Evolutionary conservation across 805 yeast species (phyloP), one percentile per base, ranked within the genome.

Genomic region (Saccharomycopsis capsularis): DNA sequence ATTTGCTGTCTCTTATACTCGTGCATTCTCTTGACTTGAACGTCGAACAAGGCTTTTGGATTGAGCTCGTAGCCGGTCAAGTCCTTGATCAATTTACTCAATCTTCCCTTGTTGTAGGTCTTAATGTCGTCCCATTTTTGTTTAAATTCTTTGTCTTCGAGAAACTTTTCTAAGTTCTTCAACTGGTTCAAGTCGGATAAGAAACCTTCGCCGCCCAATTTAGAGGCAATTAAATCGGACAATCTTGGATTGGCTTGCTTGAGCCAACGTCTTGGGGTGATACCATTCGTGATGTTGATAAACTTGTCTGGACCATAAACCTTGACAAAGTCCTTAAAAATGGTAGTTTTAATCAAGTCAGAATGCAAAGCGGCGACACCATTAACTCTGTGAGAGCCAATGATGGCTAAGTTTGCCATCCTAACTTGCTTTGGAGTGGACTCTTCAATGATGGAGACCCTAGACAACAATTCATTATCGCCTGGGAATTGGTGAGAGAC

Each of bases 341-440:
- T 85, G 3, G 96, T 87, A 29, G 93, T 85, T 65, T 78, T 84
- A 65, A 89, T 85, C 63, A 89, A 76, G 63, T 89, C 95, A 25
- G 96, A 87, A 68, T 89, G 97, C 60, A 89, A 71, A 66, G 89
- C 97, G 16, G 97, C 97, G 51, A 89, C 97, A 67, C 97, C 97
- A 62, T 89, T 89, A 48, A 89, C 96, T 64, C 79, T 85, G 66
- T 90, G 96, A 7, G 95, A 85, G 16, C 96, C 97, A 60, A 89
- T 77, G 57, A 89, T 81, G 21, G 97, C 97, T 62, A 89, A 74
- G 62, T 72, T 79, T 2, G 97, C 96, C 97, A 89, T 89, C 65
- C 95, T 78, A 47, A 89, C 86, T 55, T 84, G 85, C 69, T 87
- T 88, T 51, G 87, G 85, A 41, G 69, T 67, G 18, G 81, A 73